Evolutionary conservation across 345 rosid species (phyloP).

Genomic region (Hypericum perforatum): DNA sequence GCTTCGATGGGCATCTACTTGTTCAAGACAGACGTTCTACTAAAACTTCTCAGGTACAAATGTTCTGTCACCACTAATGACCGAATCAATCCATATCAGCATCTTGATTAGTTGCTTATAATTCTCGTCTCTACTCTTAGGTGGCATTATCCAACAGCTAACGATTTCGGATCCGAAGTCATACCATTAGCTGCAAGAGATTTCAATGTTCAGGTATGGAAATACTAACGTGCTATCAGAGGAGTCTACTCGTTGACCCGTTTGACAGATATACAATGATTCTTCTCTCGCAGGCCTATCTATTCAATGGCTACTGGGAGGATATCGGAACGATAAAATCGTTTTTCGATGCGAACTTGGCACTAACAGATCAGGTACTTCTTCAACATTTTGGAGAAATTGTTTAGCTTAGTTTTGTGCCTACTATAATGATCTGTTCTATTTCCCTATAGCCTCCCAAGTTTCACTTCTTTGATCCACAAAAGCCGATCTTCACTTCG

Average conservation of each 20-base stretch:
- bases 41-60: conserved; percentile 48
- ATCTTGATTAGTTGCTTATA: background rate
- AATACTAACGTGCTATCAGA: conserved; percentile 2
- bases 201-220: conserved; percentile 67
- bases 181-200: conserved; percentile 58
- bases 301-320: conserved; percentile 70
- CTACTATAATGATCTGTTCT: conserved; percentile 2
- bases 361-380: conserved; percentile 63
- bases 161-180: conserved; percentile 85
- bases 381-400: background rate
- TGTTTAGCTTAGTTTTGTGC: conserved; percentile 4
- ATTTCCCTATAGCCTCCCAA: conserved; percentile 45
- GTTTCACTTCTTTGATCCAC: conserved; percentile 74
- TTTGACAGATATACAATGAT: background rate
- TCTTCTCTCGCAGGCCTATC: conserved; percentile 39
- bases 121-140: conserved; percentile 13
- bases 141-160: conserved; percentile 56
- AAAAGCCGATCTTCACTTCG: conserved; percentile 67
- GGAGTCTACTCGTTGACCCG: background rate
- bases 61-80: conserved; percentile 1
- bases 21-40: conserved; percentile 62
- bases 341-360: conserved; percentile 79
- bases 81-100: background rate
- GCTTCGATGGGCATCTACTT: conserved; percentile 89
- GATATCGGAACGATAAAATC: conserved; percentile 85